Base-by-base conservation (phyloP, 78 protist genomes). In the Dictyostelium firmibasis region DNA sequence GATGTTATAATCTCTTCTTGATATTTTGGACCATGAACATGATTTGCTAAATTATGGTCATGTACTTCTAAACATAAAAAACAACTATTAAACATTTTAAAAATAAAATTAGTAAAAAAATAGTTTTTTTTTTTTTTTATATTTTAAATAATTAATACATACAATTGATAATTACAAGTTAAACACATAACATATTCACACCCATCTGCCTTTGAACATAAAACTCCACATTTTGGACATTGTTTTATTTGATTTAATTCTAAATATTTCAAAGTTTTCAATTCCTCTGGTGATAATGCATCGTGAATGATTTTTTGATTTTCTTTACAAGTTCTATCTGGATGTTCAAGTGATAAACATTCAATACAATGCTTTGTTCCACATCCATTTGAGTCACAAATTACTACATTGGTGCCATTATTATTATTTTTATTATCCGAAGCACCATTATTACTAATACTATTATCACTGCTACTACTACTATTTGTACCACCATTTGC, bases 131-230 rank as follows among this genome's bases (percentile, higher is more conserved):
- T 18, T 38, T 4, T 38, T 4, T 4, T 4, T 38, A 4, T 38
- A 4, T 38, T 38, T 38, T 50, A 50, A 50, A 8, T 9, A 9
- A 6, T 23, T 27, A 47, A 47, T 69, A 84, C 91, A 43, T 84
- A 84, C 85, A 87, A 87, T 78, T 87, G 93, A 78, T 87, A 83
- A 78, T 83, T 83, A 87, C 93, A 87, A 18, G 85, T 23, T 72
- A 16, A 14, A 87, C 93, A 87, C 44, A 23, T 60, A 3, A 87
- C 93, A 78, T 78, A 87, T 78, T 87, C 93, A 78, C 93, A 87
- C 18, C 93, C 93, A 62, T 87, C 81, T 8, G 62, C 78, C 64
- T 87, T 87, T 27, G 38, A 41, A 8, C 43, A 10, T 3, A 10
- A 25, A 13, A 78, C 36, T n/a, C 79, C 85, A 25, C 93, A 87